phyloP scores from a whole-genome alignment of 148 eudicot species.

The Oxyria digyna region DNA sequence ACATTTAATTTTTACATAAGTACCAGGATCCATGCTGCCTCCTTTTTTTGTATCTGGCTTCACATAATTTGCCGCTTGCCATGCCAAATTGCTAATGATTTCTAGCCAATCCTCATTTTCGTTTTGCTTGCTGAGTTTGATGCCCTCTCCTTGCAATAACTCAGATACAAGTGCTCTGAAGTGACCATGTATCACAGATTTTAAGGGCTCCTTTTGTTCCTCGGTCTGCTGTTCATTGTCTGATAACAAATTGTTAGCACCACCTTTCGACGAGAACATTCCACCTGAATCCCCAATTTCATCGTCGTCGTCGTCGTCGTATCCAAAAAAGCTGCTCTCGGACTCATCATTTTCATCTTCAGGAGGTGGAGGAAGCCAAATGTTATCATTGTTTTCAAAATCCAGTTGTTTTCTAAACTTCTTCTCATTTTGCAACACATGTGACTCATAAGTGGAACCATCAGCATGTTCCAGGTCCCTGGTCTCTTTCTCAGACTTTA shows the following conservation, averaged over 20 bases:
- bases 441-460: conserved; percentile 28
- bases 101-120: conserved; percentile 60
- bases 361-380: conserved; percentile 91
- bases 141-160: conserved; percentile 68
- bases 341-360: conserved; percentile 57
- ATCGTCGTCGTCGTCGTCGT: conserved; percentile 83
- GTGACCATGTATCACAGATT: conserved; percentile 59
- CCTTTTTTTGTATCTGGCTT: conserved; percentile 91
- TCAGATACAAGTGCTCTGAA: conserved; percentile 94
- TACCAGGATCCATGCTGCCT: conserved; percentile 97
- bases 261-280: conserved; percentile 33
- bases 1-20: conserved; percentile 86
- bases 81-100: conserved; percentile 58
- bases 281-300: conserved; percentile 43
- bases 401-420: conserved; percentile 43
- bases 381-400: conserved; percentile 55
- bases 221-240: conserved; percentile 37
- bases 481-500: conserved; percentile 31
- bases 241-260: conserved; percentile 23
- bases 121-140: conserved; percentile 30
- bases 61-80: conserved; percentile 96
- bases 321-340: conserved; percentile 45
- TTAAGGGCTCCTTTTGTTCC: conserved; percentile 46
- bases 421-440: conserved; percentile 20
- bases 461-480: conserved; percentile 23